A percentile compares a stretch with the other conserved stretches of the same genome.
Evolutionary conservation across 768 basidiomycete genomes (phyloP).

Genomic region (Boletus subparvulus): DNA sequence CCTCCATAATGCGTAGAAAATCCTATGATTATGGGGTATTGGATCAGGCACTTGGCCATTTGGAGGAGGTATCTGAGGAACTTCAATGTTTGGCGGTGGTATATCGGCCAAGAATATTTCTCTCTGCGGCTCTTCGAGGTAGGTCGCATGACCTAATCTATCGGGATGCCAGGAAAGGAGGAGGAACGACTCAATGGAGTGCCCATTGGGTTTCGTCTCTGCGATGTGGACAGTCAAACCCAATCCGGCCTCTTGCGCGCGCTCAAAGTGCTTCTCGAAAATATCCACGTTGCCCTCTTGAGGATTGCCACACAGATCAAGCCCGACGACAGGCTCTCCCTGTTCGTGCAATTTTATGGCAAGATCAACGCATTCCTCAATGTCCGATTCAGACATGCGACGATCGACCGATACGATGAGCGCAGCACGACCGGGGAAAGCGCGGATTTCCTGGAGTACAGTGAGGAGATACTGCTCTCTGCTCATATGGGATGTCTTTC

Average conservation of each 20-base stretch:
- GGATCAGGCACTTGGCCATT: slow-evolving; percentile 19
- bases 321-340: slow-evolving; percentile 67
- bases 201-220: slow-evolving; percentile 64
- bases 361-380: slow-evolving; percentile 56
- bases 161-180: slow-evolving; percentile 64
- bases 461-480: slow-evolving; percentile 59
- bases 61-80: slow-evolving; percentile 18
- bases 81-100: slow-evolving; percentile 18
- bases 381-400: slow-evolving; percentile 51
- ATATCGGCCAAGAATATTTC: slow-evolving; percentile 46
- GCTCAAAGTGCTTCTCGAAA: slow-evolving; percentile 51
- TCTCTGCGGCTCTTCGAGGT: slow-evolving; percentile 58
- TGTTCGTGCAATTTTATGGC: slow-evolving; percentile 53
- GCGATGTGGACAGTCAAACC: slow-evolving; percentile 82
- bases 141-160: slow-evolving; percentile 80
- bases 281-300: slow-evolving; percentile 51
- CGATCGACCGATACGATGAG: slow-evolving; percentile 79
- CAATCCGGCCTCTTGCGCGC: slow-evolving; percentile 59
- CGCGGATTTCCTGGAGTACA: slow-evolving; percentile 64
- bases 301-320: slow-evolving; percentile 83
- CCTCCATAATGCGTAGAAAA: slow-evolving; percentile 24
- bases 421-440: slow-evolving; percentile 53
- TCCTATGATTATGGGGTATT: slow-evolving; percentile 23
- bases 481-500: slow-evolving; percentile 56
- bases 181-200: slow-evolving; percentile 55